These are phyloP conservation scores for Millerago galiae DNA, from an alignment of 805 yeast genomes.

Conservation along the genomic window DNA sequence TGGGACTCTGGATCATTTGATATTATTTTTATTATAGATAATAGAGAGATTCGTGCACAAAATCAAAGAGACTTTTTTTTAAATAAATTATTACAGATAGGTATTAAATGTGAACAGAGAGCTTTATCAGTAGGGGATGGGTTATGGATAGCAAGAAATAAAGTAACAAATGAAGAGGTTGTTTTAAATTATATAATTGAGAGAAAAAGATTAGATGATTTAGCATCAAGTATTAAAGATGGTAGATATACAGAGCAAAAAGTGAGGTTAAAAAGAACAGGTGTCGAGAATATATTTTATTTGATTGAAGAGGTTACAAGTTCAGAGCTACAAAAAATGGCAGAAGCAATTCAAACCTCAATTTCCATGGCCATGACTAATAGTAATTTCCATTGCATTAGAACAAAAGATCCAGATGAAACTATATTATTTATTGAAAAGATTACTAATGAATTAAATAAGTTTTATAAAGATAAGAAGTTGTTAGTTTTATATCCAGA, in stretches of 20 bases:
- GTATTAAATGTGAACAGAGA: conserved; percentile 44
- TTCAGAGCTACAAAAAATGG: conserved; percentile 38
- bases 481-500: conserved; percentile 48
- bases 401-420: conserved; percentile 67
- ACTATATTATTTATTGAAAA: conserved; percentile 55
- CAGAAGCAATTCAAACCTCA: conserved; percentile 69
- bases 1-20: conserved; percentile 65
- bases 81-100: conserved; percentile 41
- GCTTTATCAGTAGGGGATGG: conserved; percentile 82
- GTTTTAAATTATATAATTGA: conserved; percentile 82
- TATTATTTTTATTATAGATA: conserved; percentile 63
- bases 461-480: conserved; percentile 31
- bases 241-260: conserved; percentile 90
- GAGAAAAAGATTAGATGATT: conserved; percentile 83
- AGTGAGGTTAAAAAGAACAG: conserved; percentile 61
- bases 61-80: conserved; percentile 66
- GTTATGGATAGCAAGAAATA: conserved; percentile 78
- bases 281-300: conserved; percentile 62
- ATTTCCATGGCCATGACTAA: conserved; percentile 63
- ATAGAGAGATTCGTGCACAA: conserved; percentile 69
- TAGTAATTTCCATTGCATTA: conserved; percentile 58
- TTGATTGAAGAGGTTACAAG: conserved; percentile 69
- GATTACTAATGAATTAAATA: conserved; percentile 40
- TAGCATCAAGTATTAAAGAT: conserved; percentile 75
- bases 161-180: conserved; percentile 48